Evolutionary conservation across 208 protist genomes (phyloP).

Genomic region (Trypanosoma boissoni): DNA sequence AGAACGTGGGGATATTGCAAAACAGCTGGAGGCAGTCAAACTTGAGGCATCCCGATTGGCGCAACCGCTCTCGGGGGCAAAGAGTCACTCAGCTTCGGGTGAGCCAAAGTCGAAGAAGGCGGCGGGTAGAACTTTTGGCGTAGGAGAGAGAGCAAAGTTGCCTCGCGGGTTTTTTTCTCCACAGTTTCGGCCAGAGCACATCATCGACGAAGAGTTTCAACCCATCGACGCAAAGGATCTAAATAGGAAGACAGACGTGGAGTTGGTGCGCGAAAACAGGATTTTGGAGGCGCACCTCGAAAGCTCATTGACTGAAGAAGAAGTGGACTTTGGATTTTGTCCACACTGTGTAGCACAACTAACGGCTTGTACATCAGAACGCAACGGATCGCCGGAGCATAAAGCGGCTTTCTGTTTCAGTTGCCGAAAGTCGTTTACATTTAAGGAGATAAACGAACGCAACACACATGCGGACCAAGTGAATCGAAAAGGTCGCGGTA

Average conservation of each 20-base stretch:
- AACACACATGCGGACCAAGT: background rate
- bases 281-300: background rate
- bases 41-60: constrained; percentile 24
- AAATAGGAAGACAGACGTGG: background rate
- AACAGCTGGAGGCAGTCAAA: constrained; percentile 42
- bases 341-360: constrained; percentile 57
- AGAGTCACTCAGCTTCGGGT: background rate
- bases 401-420: constrained; percentile 80
- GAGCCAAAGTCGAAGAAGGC: background rate
- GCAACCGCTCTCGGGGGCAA: background rate
- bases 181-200: background rate
- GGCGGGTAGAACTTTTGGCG: background rate
- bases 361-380: constrained; percentile 30
- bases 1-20: constrained; percentile 32
- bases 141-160: background rate
- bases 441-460: constrained; percentile 46
- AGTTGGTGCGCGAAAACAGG: background rate
- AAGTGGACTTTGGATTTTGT: constrained; percentile 56
- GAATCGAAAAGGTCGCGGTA: background rate
- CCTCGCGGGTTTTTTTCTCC: background rate
- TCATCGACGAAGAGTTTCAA: background rate
- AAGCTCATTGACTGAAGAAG: constrained; percentile 9
- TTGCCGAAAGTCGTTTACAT: constrained; percentile 72
- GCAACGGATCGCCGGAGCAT: constrained; percentile 22
- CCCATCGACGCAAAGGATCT: background rate